Conservation (phyloP, 306 rosid species). For the Prunus davidiana region DNA sequence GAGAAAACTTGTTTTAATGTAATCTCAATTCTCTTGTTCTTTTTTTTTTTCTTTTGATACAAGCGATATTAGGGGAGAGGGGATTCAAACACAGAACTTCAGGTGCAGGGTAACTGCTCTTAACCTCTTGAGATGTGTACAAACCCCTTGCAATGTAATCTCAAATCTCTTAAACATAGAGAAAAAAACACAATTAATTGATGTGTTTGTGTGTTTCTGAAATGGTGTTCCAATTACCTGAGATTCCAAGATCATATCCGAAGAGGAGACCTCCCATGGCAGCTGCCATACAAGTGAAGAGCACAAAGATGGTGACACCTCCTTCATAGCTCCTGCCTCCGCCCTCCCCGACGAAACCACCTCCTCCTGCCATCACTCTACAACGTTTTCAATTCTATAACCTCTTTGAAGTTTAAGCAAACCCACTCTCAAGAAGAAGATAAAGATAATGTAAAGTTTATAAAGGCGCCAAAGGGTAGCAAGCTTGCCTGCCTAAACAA, state of each 20-base stretch:
- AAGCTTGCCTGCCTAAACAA: not conserved
- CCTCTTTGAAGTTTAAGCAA: too few species aligned
- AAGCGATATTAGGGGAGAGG: too few species aligned
- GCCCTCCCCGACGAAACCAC: constrained; percentile 5
- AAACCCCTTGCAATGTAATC: too few species aligned
- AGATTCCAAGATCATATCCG: constrained; percentile 42
- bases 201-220: too few species aligned
- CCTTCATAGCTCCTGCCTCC: constrained; percentile 19
- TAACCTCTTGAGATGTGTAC: too few species aligned
- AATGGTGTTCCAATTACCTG: constrained; percentile 14
- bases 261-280: constrained; percentile 36
- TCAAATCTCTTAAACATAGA: not conserved
- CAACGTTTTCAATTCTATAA: not conserved
- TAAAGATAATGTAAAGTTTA: not conserved
- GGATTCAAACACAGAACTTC: too few species aligned
- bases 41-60: too few species aligned
- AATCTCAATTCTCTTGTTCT: not conserved
- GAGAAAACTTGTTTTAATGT: too few species aligned
- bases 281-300: constrained; percentile 24
- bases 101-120: too few species aligned
- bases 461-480: not conserved
- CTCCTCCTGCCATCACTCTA: constrained; percentile 20
- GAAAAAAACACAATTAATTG: not conserved
- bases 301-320: constrained; percentile 20
- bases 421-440: not conserved